A percentile compares a stretch with the other conserved stretches of the same genome.
Evolutionary conservation across 2,329 filamentous ascomycete species (phyloP).

Genomic region (Aspergillus carbonarius): DNA sequence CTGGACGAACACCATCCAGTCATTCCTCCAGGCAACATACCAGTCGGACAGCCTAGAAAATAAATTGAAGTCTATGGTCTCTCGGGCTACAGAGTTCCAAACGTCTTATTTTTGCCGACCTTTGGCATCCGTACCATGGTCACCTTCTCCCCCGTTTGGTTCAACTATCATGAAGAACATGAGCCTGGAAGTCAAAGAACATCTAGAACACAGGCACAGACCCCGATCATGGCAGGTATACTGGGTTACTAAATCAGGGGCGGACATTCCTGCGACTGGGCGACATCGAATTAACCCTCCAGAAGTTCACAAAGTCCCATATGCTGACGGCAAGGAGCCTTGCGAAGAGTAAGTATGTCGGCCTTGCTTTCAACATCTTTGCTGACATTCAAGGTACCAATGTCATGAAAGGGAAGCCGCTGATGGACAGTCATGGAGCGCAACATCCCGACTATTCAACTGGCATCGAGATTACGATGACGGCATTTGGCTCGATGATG

Average conservation of each 20-base stretch:
- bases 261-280: not conserved
- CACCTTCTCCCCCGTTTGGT: not conserved
- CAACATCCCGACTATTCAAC: too few relatives aligned
- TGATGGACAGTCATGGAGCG: too few relatives aligned
- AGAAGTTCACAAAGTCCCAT: too few relatives aligned
- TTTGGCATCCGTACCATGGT: not conserved
- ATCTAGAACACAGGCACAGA: not conserved
- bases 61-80: too few relatives aligned
- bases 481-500: not conserved
- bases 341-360: too few relatives aligned
- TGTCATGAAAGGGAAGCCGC: too few relatives aligned
- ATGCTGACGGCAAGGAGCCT: too few relatives aligned
- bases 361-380: too few relatives aligned
- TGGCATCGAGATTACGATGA: too few relatives aligned
- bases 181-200: not conserved
- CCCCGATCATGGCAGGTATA: not conserved
- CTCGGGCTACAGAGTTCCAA: not conserved
- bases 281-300: not conserved
- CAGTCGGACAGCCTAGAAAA: not conserved
- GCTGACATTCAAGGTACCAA: too few relatives aligned
- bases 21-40: not conserved
- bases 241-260: not conserved
- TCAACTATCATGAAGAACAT: not conserved
- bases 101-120: not conserved
- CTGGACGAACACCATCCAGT: not conserved